Conservation (phyloP, 2,329 filamentous ascomycete species). For the Paecilomyces fulvus region DNA sequence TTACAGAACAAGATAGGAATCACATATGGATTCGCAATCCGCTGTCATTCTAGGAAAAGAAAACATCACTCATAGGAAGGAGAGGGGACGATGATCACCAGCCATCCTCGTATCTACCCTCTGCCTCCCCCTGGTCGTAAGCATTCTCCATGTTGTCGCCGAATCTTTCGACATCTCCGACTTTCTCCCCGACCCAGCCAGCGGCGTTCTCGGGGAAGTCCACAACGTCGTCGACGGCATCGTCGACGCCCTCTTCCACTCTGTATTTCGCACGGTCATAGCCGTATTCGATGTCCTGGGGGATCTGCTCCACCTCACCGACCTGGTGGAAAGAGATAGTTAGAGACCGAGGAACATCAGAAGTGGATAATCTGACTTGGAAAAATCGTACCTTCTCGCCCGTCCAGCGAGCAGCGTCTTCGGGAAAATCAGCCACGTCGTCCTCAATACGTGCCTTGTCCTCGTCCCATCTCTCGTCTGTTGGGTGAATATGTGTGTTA, state of each 20-base stretch:
- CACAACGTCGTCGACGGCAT: conserved; percentile 23
- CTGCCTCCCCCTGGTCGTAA: conserved; percentile 34
- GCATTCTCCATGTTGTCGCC: conserved; percentile 35
- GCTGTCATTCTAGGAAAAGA: neutral
- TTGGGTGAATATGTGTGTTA: neutral
- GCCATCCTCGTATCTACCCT: conserved; percentile 16
- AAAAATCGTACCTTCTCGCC: conserved; percentile 27
- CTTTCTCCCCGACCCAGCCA: conserved; percentile 31
- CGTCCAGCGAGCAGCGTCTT: conserved; percentile 37
- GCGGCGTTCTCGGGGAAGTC: conserved; percentile 29
- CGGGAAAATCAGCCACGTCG: conserved; percentile 32
- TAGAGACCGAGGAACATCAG: neutral
- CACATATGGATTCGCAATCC: neutral
- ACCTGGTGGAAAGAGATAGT: conserved; percentile 14
- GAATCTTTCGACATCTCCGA: conserved; percentile 37
- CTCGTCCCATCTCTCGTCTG: conserved; percentile 27
- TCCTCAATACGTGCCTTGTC: conserved; percentile 25
- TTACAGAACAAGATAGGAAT: neutral
- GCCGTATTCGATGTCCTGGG: conserved; percentile 24
- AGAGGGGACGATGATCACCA: neutral
- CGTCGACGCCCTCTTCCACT: conserved; percentile 15
- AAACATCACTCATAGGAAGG: neutral
- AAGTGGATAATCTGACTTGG: neutral
- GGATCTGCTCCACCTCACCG: conserved; percentile 34
- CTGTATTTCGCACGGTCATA: conserved; percentile 23